A percentile compares a stretch with the other conserved stretches of the same genome.
Conservation (phyloP, 2,329 filamentous ascomycete species). For the Hypoxylon sp. region DNA sequence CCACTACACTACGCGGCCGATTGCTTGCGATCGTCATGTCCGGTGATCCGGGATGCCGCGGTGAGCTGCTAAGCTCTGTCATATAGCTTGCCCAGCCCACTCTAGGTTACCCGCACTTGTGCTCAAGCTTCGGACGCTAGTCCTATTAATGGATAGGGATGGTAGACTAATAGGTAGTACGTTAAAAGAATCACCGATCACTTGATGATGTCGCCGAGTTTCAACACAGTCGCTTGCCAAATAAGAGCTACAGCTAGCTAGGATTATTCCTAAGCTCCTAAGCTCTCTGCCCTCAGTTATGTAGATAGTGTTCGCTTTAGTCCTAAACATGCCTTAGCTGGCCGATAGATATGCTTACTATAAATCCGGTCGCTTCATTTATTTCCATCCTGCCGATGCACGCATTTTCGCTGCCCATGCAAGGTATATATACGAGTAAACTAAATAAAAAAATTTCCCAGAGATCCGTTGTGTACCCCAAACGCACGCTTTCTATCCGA, state of each 20-base stretch:
- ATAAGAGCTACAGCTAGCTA: constrained; percentile 9
- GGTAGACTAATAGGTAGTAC: background rate
- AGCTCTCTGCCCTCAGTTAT: constrained; percentile 11
- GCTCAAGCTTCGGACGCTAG: background rate
- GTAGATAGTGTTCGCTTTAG: constrained; percentile 13
- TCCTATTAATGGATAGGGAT: background rate
- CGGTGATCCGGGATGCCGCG: background rate
- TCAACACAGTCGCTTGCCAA: background rate
- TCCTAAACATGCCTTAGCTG: constrained; percentile 17
- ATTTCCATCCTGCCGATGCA: constrained; percentile 24
- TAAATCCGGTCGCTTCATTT: constrained; percentile 11
- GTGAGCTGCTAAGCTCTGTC: background rate
- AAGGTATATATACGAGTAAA: constrained; percentile 36
- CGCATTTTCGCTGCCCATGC: constrained; percentile 28
- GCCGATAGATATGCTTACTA: constrained; percentile 26
- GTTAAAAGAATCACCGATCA: background rate
- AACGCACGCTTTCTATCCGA: constrained; percentile 34
- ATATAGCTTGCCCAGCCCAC: background rate
- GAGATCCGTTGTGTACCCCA: constrained; percentile 15
- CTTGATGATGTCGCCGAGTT: background rate
- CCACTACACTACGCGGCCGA: background rate
- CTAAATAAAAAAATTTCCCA: constrained; percentile 22
- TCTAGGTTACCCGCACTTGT: background rate
- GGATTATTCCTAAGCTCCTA: background rate
- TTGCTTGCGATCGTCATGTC: background rate